These are phyloP conservation scores for Pythium phragmitis DNA, from an alignment of 352 stramenopile genomes.

Conservation along the genomic window DNA sequence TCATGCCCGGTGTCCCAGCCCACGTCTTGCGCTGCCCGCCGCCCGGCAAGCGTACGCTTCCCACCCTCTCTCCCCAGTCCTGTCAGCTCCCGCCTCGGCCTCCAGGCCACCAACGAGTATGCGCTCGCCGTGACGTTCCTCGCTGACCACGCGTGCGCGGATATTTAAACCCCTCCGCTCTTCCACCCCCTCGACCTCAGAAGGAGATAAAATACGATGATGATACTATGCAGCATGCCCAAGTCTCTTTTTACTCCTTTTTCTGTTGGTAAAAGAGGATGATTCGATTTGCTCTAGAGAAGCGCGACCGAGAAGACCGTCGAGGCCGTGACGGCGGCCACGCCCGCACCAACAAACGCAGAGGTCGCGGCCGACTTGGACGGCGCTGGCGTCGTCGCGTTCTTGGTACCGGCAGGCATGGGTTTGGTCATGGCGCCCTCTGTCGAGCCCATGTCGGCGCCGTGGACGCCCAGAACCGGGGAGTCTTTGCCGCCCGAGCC, in stretches of 20 bases:
- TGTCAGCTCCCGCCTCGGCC: not conserved
- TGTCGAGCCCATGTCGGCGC: not conserved
- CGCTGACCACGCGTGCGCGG: constrained; percentile 17
- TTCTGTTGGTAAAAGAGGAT: not conserved
- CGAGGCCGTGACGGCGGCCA: not conserved
- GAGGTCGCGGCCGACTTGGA: constrained; percentile 9
- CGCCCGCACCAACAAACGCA: constrained; percentile 1
- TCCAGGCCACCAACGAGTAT: constrained; percentile 8
- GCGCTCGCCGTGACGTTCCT: constrained; percentile 17
- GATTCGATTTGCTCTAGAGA: not conserved
- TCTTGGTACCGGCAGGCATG: constrained; percentile 3
- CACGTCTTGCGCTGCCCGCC: constrained; percentile 15
- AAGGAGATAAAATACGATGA: constrained; percentile 5
- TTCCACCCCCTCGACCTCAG: not conserved
- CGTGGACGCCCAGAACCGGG: not conserved
- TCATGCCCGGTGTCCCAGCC: not conserved
- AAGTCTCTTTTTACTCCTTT: not conserved
- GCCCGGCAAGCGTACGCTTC: constrained; percentile 23
- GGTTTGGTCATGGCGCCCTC: constrained; percentile 1
- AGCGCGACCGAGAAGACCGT: constrained; percentile 11
- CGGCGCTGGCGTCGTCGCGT: constrained; percentile 1
- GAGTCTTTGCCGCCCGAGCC: constrained; percentile 6
- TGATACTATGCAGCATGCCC: not conserved
- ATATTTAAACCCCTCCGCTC: constrained; percentile 22
- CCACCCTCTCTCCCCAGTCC: not conserved